Evolutionary conservation across 345 rosid genomes (phyloP).

Genomic region (Euphorbia peplus): DNA sequence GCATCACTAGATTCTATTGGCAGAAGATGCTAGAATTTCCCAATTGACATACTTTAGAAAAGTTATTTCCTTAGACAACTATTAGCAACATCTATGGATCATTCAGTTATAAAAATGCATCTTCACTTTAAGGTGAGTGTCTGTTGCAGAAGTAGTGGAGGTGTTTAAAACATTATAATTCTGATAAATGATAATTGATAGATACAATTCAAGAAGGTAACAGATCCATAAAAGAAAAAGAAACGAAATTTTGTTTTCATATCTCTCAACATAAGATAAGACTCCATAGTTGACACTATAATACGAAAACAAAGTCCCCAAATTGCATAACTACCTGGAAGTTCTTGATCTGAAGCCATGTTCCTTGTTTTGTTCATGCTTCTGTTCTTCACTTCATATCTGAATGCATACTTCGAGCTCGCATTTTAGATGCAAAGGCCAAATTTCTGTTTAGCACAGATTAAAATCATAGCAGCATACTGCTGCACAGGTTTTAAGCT

Average conservation of each 20-base stretch:
- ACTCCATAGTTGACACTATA: background rate
- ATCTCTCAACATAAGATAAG: background rate
- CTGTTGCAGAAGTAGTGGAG: background rate
- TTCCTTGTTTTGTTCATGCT: background rate
- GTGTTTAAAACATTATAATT: background rate
- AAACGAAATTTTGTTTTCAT: background rate
- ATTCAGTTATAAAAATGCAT: background rate
- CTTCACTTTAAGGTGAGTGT: background rate
- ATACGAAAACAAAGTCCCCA: background rate
- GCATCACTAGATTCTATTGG: background rate
- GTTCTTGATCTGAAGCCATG: background rate
- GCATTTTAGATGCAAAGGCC: background rate
- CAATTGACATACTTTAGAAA: background rate
- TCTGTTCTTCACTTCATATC: background rate
- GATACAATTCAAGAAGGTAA: background rate
- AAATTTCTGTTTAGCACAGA: background rate
- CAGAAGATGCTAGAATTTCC: background rate
- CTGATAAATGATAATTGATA: background rate
- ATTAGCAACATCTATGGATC: background rate
- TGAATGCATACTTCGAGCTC: background rate
- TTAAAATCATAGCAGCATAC: background rate
- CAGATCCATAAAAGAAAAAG: background rate
- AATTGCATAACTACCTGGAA: background rate
- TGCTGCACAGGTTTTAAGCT: background rate
- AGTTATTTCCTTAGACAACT: background rate